A percentile compares a stretch with the other conserved stretches of the same genome.
Evolutionary conservation across 139 green algal species (phyloP).

Genomic region (Dunaliella sp.): DNA sequence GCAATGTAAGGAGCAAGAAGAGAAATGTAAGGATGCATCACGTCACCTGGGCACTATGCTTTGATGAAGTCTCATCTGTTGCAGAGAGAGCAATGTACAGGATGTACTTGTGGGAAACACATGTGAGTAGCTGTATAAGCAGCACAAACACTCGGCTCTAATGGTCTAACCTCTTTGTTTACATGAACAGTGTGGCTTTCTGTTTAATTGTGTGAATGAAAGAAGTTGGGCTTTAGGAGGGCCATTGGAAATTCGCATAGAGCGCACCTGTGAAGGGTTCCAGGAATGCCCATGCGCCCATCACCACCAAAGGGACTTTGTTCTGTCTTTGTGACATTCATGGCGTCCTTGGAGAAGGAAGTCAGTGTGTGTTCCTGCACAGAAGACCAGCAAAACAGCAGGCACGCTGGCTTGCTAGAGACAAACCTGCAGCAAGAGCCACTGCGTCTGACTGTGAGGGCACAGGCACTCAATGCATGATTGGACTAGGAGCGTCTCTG

Average conservation of each 20-base stretch:
- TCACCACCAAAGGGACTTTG: neutral
- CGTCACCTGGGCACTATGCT: neutral
- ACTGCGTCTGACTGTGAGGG: neutral
- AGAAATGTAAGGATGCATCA: neutral
- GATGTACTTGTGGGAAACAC: too few species aligned
- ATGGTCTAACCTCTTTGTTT: too few species aligned
- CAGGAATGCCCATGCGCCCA: neutral
- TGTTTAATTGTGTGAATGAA: neutral
- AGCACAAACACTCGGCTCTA: too few species aligned
- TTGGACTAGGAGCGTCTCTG: too few species aligned
- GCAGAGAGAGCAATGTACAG: neutral
- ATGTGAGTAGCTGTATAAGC: too few species aligned
- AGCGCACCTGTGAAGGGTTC: neutral
- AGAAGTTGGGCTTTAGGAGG: too few species aligned
- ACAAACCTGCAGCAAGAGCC: neutral
- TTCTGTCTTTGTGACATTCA: neutral
- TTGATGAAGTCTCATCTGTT: neutral
- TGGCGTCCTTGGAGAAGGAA: neutral
- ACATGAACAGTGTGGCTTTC: neutral
- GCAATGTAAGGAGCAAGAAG: neutral
- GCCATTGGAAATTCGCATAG: too few species aligned
- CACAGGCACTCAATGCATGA: neutral
- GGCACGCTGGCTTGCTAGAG: neutral
- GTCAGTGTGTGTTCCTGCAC: neutral
- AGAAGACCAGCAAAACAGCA: neutral